These are phyloP conservation scores for Coemansia sp. DNA, from an alignment of 192 early-diverging fungal genomes.

Conservation along the genomic window DNA sequence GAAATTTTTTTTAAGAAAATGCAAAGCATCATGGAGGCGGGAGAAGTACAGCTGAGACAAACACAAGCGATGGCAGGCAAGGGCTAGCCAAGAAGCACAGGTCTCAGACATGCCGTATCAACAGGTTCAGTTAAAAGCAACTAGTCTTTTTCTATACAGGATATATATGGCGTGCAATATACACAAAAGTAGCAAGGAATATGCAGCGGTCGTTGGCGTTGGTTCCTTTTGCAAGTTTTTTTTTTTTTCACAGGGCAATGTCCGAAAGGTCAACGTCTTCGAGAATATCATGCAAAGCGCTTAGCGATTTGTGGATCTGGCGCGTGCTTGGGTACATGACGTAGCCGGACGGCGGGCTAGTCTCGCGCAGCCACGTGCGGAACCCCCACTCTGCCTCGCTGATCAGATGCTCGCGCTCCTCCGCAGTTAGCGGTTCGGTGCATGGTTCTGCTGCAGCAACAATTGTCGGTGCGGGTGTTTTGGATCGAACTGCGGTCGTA, in stretches of 20 bases:
- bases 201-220: background rate
- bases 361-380: slow-evolving; percentile 33
- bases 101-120: too few relatives aligned
- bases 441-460: background rate
- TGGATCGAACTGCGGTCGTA: background rate
- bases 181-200: background rate
- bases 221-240: background rate
- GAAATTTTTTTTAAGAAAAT: background rate
- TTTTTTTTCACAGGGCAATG: slow-evolving; percentile 17
- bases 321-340: slow-evolving; percentile 48
- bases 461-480: background rate
- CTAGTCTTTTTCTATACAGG: too few relatives aligned
- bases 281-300: slow-evolving; percentile 19
- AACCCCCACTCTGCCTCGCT: slow-evolving; percentile 46
- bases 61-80: too few relatives aligned
- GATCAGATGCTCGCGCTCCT: slow-evolving; percentile 31
- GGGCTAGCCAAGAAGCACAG: too few relatives aligned
- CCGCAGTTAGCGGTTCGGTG: slow-evolving; percentile 15
- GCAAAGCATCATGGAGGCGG: too few relatives aligned
- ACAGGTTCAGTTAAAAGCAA: too few relatives aligned
- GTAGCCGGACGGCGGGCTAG: slow-evolving; percentile 26
- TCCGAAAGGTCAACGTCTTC: slow-evolving; percentile 40
- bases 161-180: too few relatives aligned
- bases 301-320: slow-evolving; percentile 45
- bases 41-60: too few relatives aligned